phyloP scores from a whole-genome alignment of 1,284 basidiomycete species.

The Fereydounia khargensis region DNA sequence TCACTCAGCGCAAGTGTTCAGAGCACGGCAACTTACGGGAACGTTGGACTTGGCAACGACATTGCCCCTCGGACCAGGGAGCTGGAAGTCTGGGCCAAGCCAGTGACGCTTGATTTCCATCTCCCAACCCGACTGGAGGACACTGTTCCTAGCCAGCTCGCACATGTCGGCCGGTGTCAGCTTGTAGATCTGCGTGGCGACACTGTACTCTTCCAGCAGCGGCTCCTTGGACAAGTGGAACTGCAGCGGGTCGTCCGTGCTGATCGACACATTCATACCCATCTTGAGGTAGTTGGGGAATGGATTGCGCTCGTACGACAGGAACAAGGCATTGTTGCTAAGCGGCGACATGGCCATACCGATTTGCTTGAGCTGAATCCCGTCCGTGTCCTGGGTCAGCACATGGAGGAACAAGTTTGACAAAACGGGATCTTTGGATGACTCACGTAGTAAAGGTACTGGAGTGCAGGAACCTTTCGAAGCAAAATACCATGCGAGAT shows the following conservation, averaged over 20 bases:
- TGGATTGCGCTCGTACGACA: slow-evolving; percentile 95
- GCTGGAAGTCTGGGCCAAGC: slow-evolving; percentile 72
- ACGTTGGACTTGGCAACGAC: slow-evolving; percentile 72
- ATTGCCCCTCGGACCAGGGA: slow-evolving; percentile 59
- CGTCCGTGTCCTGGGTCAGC: no score
- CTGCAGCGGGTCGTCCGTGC: slow-evolving; percentile 81
- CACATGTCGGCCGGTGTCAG: slow-evolving; percentile 62
- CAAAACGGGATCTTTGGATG: background rate
- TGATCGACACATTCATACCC: slow-evolving; percentile 92
- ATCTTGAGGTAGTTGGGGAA: slow-evolving; percentile 95
- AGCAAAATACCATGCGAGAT: slow-evolving; percentile 98
- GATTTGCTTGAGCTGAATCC: slow-evolving; percentile 52
- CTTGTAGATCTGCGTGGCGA: slow-evolving; percentile 69
- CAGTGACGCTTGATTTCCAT: slow-evolving; percentile 98
- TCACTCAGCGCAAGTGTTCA: no score
- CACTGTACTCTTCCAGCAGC: slow-evolving; percentile 92
- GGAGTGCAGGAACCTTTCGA: slow-evolving; percentile 86
- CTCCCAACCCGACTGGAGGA: slow-evolving; percentile 95
- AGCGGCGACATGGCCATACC: slow-evolving; percentile 90
- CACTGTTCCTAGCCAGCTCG: slow-evolving; percentile 93
- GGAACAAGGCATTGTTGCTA: slow-evolving; percentile 94
- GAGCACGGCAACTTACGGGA: slow-evolving; percentile 62
- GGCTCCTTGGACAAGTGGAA: slow-evolving; percentile 66
- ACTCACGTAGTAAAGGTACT: slow-evolving; percentile 69
- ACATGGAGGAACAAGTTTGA: no score